A percentile compares a stretch with the other conserved stretches of the same genome.
These are phyloP conservation scores for Sideroxylon spinosum DNA, from an alignment of 179 eudicot species.

Conservation along the genomic window DNA sequence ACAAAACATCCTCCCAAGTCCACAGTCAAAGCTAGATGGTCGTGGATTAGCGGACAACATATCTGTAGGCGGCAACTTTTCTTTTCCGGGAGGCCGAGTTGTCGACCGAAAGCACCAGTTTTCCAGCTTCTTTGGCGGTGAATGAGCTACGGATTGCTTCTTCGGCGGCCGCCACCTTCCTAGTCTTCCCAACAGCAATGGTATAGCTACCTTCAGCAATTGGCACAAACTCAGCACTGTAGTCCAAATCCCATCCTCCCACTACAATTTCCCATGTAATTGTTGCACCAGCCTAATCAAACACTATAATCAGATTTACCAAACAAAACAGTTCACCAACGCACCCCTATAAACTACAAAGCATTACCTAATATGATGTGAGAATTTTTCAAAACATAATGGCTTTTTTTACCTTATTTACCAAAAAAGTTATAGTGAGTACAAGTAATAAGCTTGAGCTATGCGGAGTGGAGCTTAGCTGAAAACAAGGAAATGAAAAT, in stretches of 20 bases:
- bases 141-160: slow-evolving; percentile 76
- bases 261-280: slow-evolving; percentile 96
- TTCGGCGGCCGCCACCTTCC: slow-evolving; percentile 46
- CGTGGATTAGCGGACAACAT: slow-evolving; percentile 60
- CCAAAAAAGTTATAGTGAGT: too few relatives aligned
- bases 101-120: slow-evolving; percentile 75
- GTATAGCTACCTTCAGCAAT: slow-evolving; percentile 66
- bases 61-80: slow-evolving; percentile 89
- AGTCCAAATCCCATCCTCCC: slow-evolving; percentile 95
- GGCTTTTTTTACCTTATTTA: too few relatives aligned
- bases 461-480: neutral
- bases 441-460: neutral
- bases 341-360: too few relatives aligned
- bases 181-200: slow-evolving; percentile 64
- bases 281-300: slow-evolving; percentile 61
- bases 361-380: too few relatives aligned
- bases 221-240: slow-evolving; percentile 79
- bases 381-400: too few relatives aligned
- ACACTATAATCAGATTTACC: too few relatives aligned
- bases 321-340: too few relatives aligned
- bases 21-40: neutral
- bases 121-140: slow-evolving; percentile 65
- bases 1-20: neutral
- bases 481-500: neutral
- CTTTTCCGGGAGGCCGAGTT: slow-evolving; percentile 65